Evolutionary conservation across 148 eudicot species (phyloP).

Genomic region (Polygonum maritimum): DNA sequence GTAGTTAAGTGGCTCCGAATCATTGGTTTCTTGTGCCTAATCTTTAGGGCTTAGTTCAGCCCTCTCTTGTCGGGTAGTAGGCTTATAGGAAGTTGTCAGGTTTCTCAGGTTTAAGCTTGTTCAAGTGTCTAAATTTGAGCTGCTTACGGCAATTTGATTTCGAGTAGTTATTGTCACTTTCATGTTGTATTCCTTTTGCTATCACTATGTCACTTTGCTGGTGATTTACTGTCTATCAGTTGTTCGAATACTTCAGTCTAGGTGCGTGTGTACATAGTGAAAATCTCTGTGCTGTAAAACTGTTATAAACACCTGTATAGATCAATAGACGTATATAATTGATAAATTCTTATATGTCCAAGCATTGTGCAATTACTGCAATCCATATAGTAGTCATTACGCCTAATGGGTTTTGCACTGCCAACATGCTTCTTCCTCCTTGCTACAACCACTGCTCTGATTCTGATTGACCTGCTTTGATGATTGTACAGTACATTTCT

Average conservation of each 20-base stretch:
- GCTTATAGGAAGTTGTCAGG: background rate
- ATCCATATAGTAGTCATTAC: background rate
- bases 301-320: background rate
- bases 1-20: background rate
- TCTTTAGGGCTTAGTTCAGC: background rate
- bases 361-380: background rate
- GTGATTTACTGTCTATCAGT: background rate
- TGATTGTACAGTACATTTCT: too few relatives aligned
- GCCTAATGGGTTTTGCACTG: background rate
- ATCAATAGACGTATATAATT: background rate
- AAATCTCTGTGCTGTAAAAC: background rate
- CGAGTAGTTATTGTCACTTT: background rate
- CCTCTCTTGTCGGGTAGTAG: background rate
- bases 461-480: too few relatives aligned
- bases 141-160: background rate
- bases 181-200: background rate
- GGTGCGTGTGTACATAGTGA: slow-evolving; percentile 1
- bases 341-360: background rate
- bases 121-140: background rate
- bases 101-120: background rate
- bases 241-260: background rate
- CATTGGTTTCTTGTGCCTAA: background rate
- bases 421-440: background rate
- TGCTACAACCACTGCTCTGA: too few relatives aligned
- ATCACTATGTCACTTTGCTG: background rate